Base-by-base conservation (phyloP, 441 rosid species). In the Euphorbia celastroides region DNA sequence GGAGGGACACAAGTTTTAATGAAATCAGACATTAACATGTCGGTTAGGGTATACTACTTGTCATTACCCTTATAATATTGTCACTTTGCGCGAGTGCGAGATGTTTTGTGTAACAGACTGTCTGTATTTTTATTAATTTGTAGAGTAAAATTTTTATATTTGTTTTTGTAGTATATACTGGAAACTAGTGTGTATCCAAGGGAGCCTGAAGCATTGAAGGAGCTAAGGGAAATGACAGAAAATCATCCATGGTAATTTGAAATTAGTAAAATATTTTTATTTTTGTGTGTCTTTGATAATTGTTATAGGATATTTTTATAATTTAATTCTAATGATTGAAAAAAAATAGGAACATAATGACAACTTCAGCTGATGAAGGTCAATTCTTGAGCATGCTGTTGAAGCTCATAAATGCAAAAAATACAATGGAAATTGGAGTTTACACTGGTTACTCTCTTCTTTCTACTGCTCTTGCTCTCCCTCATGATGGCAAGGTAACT, bases 101-200 rank as follows among this genome's bases (percentile, higher is more conserved):
- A n/a, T n/a, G n/a, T n/a, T n/a, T n/a, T n/a, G n/a, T n/a, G n/a
- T n/a, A n/a, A n/a, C n/a, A n/a, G n/a, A n/a, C n/a, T n/a, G n/a
- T n/a, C n/a, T n/a, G n/a, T n/a, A n/a, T n/a, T n/a, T n/a, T n/a
- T n/a, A n/a, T n/a, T n/a, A n/a, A n/a, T n/a, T n/a, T n/a, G n/a
- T n/a, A n/a, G n/a, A n/a, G n/a, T n/a, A n/a, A n/a, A n/a, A n/a
- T n/a, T n/a, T n/a, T n/a, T n/a, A n/a, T n/a, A n/a, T 28, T 28
- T 64, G 0, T 10, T 12, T 70, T 38, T 66, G 72, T 77, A 93
- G 97, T 94, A 94, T 78, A 94, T 94, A 32, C 77, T 92, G n/a
- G 96, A 94, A 81, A 94, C 97, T 0, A 94, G 97, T 70, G 99
- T 94, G 54, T 92, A 92, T 72, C 99, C 99, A 27, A 86, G 94